Percentiles rank a stretch among this genome's conserved stretches.
These are phyloP conservation scores for Auricularia heimuer DNA, from an alignment of 768 basidiomycete genomes.

Conservation along the genomic window DNA sequence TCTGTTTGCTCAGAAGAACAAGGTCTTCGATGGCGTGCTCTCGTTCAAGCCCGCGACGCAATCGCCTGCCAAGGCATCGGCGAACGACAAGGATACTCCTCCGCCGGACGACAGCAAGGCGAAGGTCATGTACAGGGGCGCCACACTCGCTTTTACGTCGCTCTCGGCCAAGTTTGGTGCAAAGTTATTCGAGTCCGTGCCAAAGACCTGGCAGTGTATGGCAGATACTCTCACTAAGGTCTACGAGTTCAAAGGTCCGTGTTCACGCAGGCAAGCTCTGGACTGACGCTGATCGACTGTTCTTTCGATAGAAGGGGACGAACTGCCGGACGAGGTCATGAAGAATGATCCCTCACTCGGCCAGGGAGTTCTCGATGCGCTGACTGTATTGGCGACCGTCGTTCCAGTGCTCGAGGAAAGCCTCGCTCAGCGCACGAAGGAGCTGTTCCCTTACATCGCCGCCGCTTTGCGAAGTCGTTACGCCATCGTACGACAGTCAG, in stretches of 20 bases:
- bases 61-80: slow-evolving; percentile 20
- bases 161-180: slow-evolving; percentile 70
- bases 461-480: slow-evolving; percentile 76
- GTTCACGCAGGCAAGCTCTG: not conserved
- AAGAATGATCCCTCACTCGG: slow-evolving; percentile 52
- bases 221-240: not conserved
- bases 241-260: not conserved
- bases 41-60: slow-evolving; percentile 43
- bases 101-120: slow-evolving; percentile 52
- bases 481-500: slow-evolving; percentile 82
- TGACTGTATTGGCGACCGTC: slow-evolving; percentile 81
- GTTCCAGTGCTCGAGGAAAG: slow-evolving; percentile 62
- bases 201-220: slow-evolving; percentile 78
- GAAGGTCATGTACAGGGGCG: slow-evolving; percentile 74
- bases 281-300: too few relatives aligned
- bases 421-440: slow-evolving; percentile 57
- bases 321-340: slow-evolving; percentile 44
- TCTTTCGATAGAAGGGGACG: slow-evolving; percentile 24
- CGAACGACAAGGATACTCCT: slow-evolving; percentile 10
- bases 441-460: slow-evolving; percentile 67
- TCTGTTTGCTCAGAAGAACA: slow-evolving; percentile 48
- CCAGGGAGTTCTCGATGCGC: slow-evolving; percentile 85
- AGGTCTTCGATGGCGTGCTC: slow-evolving; percentile 52
- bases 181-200: slow-evolving; percentile 64
- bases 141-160: slow-evolving; percentile 69